Base-by-base conservation (phyloP, 768 basidiomycete species). In the Serpula lacrymans region DNA sequence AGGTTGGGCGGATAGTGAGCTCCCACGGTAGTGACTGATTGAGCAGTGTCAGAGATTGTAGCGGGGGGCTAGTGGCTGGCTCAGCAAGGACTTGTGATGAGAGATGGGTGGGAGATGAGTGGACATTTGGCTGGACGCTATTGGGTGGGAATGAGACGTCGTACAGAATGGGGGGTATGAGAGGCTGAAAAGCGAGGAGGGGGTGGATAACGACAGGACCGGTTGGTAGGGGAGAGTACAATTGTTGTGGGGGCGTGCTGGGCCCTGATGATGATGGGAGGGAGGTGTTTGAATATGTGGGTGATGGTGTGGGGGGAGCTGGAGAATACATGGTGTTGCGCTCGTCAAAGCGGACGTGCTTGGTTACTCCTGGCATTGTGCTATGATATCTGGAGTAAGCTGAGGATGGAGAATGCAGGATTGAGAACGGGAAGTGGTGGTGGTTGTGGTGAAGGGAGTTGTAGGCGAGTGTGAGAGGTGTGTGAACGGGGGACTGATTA, bases 311-410 rank as follows among this genome's bases (percentile, higher is more conserved):
- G 7, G 47, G 41, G 10, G 46, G 42, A 10, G 42, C 34, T 31
- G 60, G 59, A 6, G 62, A 62, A 43, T 60, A 62, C 22, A 59
- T 57, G 42, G 57, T 51, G 42, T 64, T 64, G 43, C 55, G 57
- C 27, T 60, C 48, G 43, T 51, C 45, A 49, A 64, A 62, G 24
- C 48, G 60, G 41, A 65, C 63, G 6, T 59, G 63, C 28, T 57
- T 61, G 10, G n/a, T n/a, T 10, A 29, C 20, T 11, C 34, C 48
- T 0, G 60, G 41, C 60, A 62, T 62, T 25, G 9, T 49, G 39
- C 35, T 10, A n/a, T n/a, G n/a, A n/a, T n/a, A n/a, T n/a, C n/a
- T n/a, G n/a, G n/a, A n/a, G n/a, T n/a, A n/a, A n/a, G n/a, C n/a
- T n/a, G n/a, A n/a, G n/a, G n/a, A n/a, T n/a, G n/a, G n/a, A n/a